phyloP scores from a whole-genome alignment of 805 yeast species.

The Maudiozyma barnettii region DNA sequence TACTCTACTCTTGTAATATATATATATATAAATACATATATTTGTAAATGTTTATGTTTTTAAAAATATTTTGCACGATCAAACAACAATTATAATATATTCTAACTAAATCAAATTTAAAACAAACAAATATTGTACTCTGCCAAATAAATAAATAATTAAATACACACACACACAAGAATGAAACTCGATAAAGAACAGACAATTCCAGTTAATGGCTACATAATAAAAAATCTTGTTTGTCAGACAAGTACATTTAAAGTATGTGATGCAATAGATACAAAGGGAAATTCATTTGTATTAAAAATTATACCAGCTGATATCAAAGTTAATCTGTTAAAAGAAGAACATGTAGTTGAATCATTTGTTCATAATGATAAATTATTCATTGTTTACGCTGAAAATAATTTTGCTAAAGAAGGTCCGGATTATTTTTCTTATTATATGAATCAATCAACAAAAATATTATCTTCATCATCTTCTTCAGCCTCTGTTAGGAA shows the following conservation, averaged over 20 bases:
- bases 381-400: conserved; percentile 6
- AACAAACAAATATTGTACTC: no score
- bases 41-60: no score
- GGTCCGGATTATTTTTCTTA: conserved; percentile 17
- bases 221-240: conserved; percentile 7
- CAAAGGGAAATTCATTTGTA: conserved; percentile 5
- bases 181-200: background rate
- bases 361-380: conserved; percentile 2
- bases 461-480: no score
- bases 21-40: no score
- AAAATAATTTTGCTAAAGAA: conserved; percentile 8
- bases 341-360: conserved; percentile 1
- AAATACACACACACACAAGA: no score
- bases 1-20: no score
- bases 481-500: no score
- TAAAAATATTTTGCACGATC: no score
- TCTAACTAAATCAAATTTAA: no score
- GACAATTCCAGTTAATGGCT: conserved; percentile 4
- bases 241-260: conserved; percentile 7
- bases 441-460: background rate
- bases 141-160: no score
- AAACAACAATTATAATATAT: no score
- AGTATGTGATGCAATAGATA: conserved; percentile 8
- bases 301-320: conserved; percentile 4
- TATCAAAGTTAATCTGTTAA: background rate